These are phyloP conservation scores for Botrytis porri DNA, from an alignment of 2,329 filamentous ascomycete species.

Conservation along the genomic window DNA sequence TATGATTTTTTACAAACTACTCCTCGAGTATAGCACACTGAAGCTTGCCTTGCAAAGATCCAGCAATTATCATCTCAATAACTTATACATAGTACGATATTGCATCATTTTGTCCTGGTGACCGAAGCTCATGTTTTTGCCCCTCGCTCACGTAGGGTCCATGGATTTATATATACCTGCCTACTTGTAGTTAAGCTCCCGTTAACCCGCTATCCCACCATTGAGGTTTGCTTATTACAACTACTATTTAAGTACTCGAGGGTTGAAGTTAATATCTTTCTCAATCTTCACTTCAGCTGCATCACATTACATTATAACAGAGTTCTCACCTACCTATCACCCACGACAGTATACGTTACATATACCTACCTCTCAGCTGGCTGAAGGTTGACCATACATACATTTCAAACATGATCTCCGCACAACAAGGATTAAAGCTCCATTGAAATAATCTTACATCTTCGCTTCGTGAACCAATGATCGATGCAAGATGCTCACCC, in stretches of 20 bases:
- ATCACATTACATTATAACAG: not conserved
- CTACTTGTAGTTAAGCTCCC: not conserved
- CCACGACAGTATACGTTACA: not conserved
- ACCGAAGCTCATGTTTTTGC: not conserved
- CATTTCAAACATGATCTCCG: not conserved
- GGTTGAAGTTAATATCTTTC: not conserved
- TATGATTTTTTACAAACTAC: not conserved
- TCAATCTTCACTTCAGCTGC: not conserved
- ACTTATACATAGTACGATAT: not conserved
- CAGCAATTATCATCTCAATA: no score
- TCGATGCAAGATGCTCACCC: not conserved
- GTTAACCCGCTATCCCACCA: not conserved
- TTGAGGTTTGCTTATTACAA: not conserved
- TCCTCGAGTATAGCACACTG: no score
- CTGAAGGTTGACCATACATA: not conserved
- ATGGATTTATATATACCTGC: not conserved
- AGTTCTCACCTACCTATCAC: not conserved
- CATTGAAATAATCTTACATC: not conserved
- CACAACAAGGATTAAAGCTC: slow-evolving; percentile 10
- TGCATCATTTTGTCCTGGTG: not conserved
- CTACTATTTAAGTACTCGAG: not conserved
- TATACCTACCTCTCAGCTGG: not conserved
- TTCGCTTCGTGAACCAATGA: slow-evolving; percentile 15
- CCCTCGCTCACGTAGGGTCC: not conserved
- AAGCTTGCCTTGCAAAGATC: not conserved